These are phyloP conservation scores for Chenopodium quinoa DNA, from an alignment of 148 eudicot species.

Conservation along the genomic window DNA sequence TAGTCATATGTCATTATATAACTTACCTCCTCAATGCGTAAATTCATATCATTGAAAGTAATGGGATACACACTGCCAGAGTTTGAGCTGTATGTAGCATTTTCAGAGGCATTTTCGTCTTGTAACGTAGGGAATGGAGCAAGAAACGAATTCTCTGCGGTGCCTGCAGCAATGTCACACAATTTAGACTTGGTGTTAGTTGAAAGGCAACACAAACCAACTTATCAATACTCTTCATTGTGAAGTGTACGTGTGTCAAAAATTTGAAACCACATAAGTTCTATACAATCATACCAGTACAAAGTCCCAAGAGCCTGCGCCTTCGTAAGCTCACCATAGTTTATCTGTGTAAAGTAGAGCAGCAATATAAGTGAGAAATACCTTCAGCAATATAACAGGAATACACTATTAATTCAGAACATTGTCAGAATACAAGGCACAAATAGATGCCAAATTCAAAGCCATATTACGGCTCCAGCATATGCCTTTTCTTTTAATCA, in stretches of 20 bases:
- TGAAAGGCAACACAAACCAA: not conserved
- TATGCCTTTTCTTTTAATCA: not conserved
- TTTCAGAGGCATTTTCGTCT: conserved; percentile 33
- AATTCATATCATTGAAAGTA: conserved; percentile 41
- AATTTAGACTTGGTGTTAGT: not conserved
- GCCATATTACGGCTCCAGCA: not conserved
- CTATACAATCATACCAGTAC: conserved; percentile 25
- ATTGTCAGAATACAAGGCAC: not conserved
- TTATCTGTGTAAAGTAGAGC: conserved; percentile 11
- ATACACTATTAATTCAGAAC: too few relatives aligned
- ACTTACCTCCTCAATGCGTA: conserved; percentile 44
- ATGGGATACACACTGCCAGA: conserved; percentile 46
- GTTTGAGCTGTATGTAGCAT: conserved; percentile 32
- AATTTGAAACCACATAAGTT: too few relatives aligned
- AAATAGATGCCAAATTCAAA: not conserved
- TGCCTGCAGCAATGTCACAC: conserved; percentile 31
- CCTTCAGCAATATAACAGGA: not conserved
- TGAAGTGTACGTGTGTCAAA: too few relatives aligned
- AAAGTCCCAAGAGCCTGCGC: conserved; percentile 44
- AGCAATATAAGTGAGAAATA: not conserved
- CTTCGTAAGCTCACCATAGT: conserved; percentile 52
- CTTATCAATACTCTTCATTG: not conserved
- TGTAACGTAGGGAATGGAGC: conserved; percentile 33
- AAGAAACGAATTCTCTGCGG: conserved; percentile 41
- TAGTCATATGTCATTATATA: not conserved